Conservation (phyloP, 805 yeast genomes). For the Starmera dryadoides region DNA sequence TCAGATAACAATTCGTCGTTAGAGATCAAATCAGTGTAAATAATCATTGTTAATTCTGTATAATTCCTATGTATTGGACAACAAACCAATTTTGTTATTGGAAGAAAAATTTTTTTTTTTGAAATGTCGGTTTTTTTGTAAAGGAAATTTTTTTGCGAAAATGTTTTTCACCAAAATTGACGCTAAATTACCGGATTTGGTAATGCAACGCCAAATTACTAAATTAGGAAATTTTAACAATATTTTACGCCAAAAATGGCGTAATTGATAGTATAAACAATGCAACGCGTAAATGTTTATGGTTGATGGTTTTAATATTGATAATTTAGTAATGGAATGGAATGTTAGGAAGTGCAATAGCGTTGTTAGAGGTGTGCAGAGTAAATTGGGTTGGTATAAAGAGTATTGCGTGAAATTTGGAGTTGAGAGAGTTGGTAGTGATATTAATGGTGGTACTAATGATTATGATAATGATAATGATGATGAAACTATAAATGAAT, state of each 20-base stretch:
- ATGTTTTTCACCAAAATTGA: too few relatives aligned
- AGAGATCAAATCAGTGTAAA: conserved; percentile 64
- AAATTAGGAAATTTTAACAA: too few relatives aligned
- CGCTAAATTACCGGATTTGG: too few relatives aligned
- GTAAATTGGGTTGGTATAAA: background rate
- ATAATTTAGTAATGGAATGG: background rate
- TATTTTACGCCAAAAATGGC: too few relatives aligned
- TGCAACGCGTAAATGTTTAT: too few relatives aligned
- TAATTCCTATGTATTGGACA: background rate
- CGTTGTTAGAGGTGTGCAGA: background rate
- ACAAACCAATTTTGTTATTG: background rate
- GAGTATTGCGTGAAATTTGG: background rate
- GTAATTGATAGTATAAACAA: too few relatives aligned
- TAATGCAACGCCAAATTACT: too few relatives aligned
- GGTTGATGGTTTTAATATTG: too few relatives aligned
- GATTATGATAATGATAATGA: too few relatives aligned
- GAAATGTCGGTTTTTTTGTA: background rate
- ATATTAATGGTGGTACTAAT: background rate
- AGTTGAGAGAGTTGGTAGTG: background rate
- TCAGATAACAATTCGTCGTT: conserved; percentile 96
- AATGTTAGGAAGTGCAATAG: background rate
- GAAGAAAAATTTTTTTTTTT: conserved; percentile 7
- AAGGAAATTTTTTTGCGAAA: background rate
- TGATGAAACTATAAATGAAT: background rate
- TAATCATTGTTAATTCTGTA: conserved; percentile 8